Evolutionary conservation across 768 basidiomycete species (phyloP).

Genomic region (Trametopsis cervina): DNA sequence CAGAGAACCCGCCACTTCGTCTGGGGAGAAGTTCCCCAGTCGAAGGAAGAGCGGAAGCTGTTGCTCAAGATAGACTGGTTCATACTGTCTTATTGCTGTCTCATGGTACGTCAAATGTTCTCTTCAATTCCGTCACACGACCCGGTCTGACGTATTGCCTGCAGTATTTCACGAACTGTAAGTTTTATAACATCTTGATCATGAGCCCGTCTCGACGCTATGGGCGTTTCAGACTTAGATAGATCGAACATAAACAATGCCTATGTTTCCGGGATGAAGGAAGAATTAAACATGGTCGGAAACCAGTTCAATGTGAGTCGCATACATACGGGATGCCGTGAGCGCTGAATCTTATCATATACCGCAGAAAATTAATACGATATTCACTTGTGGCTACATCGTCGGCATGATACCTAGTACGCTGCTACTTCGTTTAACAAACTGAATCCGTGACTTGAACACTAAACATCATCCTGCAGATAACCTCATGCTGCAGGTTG

Average conservation of each 20-base stretch:
- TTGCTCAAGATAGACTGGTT: conserved; percentile 59
- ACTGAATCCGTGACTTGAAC: not conserved
- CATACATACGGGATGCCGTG: not conserved
- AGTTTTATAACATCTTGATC: conserved; percentile 17
- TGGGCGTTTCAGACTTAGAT: conserved; percentile 44
- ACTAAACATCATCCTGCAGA: conserved; percentile 29
- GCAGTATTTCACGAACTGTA: conserved; percentile 65
- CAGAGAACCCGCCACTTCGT: conserved; percentile 20
- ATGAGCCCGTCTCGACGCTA: too few species aligned
- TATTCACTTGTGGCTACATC: conserved; percentile 72
- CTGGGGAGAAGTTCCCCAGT: conserved; percentile 33
- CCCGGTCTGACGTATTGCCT: not conserved
- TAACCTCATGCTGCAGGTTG: conserved; percentile 58
- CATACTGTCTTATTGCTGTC: conserved; percentile 64
- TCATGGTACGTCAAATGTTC: conserved; percentile 48
- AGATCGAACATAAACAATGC: conserved; percentile 66
- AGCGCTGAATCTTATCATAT: not conserved
- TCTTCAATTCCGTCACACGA: too few species aligned
- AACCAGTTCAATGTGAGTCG: conserved; percentile 50
- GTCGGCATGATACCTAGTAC: conserved; percentile 67
- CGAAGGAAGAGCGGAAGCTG: conserved; percentile 40
- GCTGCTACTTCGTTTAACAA: not conserved
- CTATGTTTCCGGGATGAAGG: conserved; percentile 75
- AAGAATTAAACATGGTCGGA: conserved; percentile 60
- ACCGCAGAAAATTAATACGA: conserved; percentile 53